A percentile compares a stretch with the other conserved stretches of the same genome.
Conservation (phyloP, 192 early-diverging fungal species). For the Linnemannia schmuckeri region DNA sequence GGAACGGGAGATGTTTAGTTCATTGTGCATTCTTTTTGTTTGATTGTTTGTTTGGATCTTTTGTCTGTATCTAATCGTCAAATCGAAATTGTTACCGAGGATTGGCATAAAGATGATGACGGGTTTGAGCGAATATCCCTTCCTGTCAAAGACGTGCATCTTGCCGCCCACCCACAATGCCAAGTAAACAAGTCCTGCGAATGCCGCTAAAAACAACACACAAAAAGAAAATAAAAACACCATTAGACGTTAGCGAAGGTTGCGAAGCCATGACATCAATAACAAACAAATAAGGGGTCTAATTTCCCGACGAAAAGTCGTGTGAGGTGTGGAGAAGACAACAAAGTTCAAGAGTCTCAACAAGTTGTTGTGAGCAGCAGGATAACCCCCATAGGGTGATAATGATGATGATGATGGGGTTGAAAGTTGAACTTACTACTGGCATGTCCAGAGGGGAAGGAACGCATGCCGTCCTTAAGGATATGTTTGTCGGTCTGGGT, state of each 20-base stretch:
- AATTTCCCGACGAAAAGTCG: not conserved
- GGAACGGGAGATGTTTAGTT: not conserved
- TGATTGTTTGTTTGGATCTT: not conserved
- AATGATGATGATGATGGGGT: not conserved
- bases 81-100: conserved; percentile 14
- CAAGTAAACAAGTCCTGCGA: conserved; percentile 78
- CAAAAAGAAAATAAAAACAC: not conserved
- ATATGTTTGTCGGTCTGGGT: conserved; percentile 57
- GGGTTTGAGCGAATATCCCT: conserved; percentile 75
- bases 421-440: conserved; percentile 60
- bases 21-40: not conserved
- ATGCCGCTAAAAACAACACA: conserved; percentile 59
- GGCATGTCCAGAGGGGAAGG: conserved; percentile 90
- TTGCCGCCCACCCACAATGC: conserved; percentile 80
- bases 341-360: not conserved
- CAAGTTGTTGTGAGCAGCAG: no score
- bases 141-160: conserved; percentile 75
- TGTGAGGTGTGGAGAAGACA: not conserved
- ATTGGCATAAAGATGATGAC: conserved; percentile 73
- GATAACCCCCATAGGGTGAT: no score
- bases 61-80: no score
- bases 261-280: not conserved
- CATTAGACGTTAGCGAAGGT: no score
- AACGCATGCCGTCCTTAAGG: conserved; percentile 84
- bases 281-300: not conserved